Evolutionary conservation across 306 rosid genomes (phyloP).

Genomic region (Ochetophila trinervis): DNA sequence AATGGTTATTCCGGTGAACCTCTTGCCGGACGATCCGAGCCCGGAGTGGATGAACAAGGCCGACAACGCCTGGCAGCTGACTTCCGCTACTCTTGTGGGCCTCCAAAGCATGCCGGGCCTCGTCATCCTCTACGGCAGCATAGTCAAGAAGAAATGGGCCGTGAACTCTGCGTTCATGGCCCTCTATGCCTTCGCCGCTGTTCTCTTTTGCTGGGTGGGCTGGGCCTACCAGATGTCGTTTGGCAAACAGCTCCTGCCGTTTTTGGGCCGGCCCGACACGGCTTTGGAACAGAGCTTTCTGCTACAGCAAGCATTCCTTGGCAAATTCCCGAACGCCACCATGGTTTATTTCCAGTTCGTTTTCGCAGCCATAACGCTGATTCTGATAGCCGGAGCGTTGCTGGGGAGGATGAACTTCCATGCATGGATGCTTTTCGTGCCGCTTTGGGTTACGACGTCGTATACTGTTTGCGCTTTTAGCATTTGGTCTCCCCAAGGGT

Average conservation of each 20-base stretch:
- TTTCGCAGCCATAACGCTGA: conserved; percentile 46
- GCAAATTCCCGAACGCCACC: conserved; percentile 33
- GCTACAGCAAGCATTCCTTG: background rate
- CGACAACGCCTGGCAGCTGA: conserved; percentile 50
- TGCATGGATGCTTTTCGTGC: conserved; percentile 52
- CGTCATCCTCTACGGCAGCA: conserved; percentile 49
- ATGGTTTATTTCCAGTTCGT: conserved; percentile 46
- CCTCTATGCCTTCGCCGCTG: conserved; percentile 43
- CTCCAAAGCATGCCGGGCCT: conserved; percentile 52
- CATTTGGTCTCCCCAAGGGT: conserved; percentile 33
- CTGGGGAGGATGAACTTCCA: conserved; percentile 44
- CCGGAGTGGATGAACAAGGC: conserved; percentile 46
- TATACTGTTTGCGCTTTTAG: conserved; percentile 43
- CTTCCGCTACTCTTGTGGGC: conserved; percentile 41
- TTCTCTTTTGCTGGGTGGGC: conserved; percentile 44
- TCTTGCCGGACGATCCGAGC: background rate
- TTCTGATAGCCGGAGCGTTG: conserved; percentile 45
- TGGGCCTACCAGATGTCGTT: conserved; percentile 45
- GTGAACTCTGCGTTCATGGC: conserved; percentile 55
- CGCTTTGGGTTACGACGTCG: conserved; percentile 44
- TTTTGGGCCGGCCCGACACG: conserved; percentile 30
- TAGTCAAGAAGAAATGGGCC: conserved; percentile 51
- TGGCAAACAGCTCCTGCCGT: conserved; percentile 9
- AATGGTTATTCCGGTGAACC: conserved; percentile 13
- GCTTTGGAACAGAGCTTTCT: conserved; percentile 23